phyloP scores from a whole-genome alignment of 2,329 filamentous ascomycete genomes.

The Chaetoscypha palmicola region DNA sequence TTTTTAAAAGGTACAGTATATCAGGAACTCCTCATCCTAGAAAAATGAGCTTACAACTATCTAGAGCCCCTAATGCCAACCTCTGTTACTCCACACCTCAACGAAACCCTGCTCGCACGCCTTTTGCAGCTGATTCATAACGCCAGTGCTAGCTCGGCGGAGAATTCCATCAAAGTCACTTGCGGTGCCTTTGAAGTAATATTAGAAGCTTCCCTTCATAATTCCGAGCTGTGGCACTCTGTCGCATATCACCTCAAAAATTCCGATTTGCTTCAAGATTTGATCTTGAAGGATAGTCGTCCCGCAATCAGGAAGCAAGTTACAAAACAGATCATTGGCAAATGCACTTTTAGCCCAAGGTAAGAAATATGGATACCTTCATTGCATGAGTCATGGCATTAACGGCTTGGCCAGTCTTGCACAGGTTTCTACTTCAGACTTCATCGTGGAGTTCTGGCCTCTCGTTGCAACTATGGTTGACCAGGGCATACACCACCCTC shows the following conservation, averaged over 20 bases:
- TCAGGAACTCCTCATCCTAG: not conserved
- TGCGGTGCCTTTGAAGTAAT: constrained; percentile 40
- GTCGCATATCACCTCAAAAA: constrained; percentile 34
- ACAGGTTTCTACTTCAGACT: constrained; percentile 32
- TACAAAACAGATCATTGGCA: constrained; percentile 27
- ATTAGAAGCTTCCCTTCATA: constrained; percentile 42
- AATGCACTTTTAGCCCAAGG: constrained; percentile 27
- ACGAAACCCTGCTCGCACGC: constrained; percentile 29
- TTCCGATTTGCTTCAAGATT: constrained; percentile 33
- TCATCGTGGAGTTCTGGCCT: constrained; percentile 44
- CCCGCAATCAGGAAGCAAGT: constrained; percentile 26
- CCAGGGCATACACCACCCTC: constrained; percentile 15
- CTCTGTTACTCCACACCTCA: constrained; percentile 29
- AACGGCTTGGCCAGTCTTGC: constrained; percentile 16
- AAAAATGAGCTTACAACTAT: constrained; percentile 29
- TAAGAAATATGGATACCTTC: too few relatives aligned
- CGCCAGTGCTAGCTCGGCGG: constrained; percentile 18
- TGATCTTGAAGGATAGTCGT: constrained; percentile 39
- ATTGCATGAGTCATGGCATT: too few relatives aligned
- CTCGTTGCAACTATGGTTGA: constrained; percentile 25
- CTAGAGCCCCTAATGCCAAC: constrained; percentile 33
- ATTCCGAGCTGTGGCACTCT: constrained; percentile 38
- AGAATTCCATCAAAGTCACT: constrained; percentile 32
- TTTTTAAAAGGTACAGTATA: constrained; percentile 45
- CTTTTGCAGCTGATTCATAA: constrained; percentile 27